Base-by-base conservation (phyloP, 306 rosid genomes). In the Rosa chinensis region DNA sequence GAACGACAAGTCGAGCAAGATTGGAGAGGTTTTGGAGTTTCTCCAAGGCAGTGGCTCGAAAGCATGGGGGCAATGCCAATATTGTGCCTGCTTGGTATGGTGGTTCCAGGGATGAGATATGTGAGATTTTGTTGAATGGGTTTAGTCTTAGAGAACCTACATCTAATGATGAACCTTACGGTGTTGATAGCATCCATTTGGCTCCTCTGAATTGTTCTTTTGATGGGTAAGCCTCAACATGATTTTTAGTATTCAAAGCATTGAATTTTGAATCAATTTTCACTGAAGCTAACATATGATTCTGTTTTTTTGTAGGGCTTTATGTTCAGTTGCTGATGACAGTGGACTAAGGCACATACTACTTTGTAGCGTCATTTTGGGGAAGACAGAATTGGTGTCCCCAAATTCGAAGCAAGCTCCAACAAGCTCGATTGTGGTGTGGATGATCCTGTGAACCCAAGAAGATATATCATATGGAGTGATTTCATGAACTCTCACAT, bases 401-500 rank as follows among this genome's bases (percentile, higher is more conserved):
- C 74, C 61, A 18, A 20, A 18, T 9, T 55, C 61, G 1, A 18
- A 55, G 25, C 61, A 55, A 85, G 85, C 72, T 86, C 88, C 1
- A 17, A 12, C 5, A 66, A 81, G 8, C 80, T 82, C 21, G 92
- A 89, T 44, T 77, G 83, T 0, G 97, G 89, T 0, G 90, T 85
- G 2, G 97, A 92, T 61, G 72, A 81, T 73, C 72, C 73, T 32
- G 16, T 32, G 2, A 62, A 40, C 20, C 97, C 94, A 0, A 88
- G 10, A 66, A 82, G 70, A 72, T 84, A 83, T 18, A 71, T 84
- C 9, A 70, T 89, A 16, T 88, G 90, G 92, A 70, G 59, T 84
- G 63, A 92, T 82, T 81, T 69, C 73, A 86, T 89, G 87, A 87
- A 89, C 81, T 80, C 92, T 43, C 78, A 87, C 73, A 80, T 91